Percentiles rank a stretch among this genome's conserved stretches.
Evolutionary conservation across 768 basidiomycete genomes (phyloP).

Genomic region (Nidularia pulvinata): DNA sequence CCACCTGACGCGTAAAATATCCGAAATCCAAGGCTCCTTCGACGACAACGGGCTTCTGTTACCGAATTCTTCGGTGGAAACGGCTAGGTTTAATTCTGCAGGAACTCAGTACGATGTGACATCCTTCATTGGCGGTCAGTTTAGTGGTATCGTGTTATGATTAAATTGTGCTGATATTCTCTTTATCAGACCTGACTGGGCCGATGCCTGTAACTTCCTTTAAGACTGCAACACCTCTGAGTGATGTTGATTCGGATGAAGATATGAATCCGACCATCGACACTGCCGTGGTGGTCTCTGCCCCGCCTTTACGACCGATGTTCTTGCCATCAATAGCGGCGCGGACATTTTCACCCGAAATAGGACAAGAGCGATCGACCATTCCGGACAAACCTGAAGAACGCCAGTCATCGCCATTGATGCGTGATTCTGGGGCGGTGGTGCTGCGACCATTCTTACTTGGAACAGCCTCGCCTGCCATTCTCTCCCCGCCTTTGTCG

Average conservation of each 20-base stretch:
- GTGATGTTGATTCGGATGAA: too few relatives aligned
- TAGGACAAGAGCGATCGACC: not conserved
- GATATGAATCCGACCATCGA: too few relatives aligned
- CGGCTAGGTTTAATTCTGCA: conserved; percentile 31
- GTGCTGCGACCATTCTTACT: conserved; percentile 30
- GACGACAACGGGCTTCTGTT: not conserved
- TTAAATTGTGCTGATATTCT: conserved; percentile 4
- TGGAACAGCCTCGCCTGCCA: conserved; percentile 21
- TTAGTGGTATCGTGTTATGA: conserved; percentile 2
- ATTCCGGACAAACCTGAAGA: too few relatives aligned
- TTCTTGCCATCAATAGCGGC: conserved; percentile 14
- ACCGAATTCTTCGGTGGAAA: conserved; percentile 4
- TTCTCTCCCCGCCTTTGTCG: conserved; percentile 17
- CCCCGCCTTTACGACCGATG: conserved; percentile 17
- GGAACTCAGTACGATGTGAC: conserved; percentile 71
- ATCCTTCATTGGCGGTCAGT: conserved; percentile 63
- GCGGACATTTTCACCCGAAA: not conserved
- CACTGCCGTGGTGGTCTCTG: too few relatives aligned
- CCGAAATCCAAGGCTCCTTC: too few relatives aligned
- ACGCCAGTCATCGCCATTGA: not conserved
- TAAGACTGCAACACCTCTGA: too few relatives aligned
- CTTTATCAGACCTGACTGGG: conserved; percentile 5
- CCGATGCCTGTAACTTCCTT: too few relatives aligned
- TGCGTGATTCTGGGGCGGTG: conserved; percentile 4
- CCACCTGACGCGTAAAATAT: too few relatives aligned